Conservation (phyloP, 495 filamentous ascomycete species). For the Baudoinia panamericana region DNA sequence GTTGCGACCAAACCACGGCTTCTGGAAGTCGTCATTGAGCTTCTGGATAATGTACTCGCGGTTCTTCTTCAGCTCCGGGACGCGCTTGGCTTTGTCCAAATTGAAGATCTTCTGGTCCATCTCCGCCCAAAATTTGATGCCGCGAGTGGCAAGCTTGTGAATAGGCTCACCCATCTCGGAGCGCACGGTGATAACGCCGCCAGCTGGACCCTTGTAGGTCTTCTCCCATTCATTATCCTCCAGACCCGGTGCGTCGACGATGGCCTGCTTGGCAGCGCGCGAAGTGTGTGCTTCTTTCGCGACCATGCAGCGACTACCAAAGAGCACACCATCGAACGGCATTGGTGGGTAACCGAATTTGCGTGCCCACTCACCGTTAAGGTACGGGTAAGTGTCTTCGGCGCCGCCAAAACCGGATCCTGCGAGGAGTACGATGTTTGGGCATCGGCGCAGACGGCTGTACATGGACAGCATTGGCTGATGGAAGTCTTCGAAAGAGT, state of each 20-base stretch:
- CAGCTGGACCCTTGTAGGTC: slow-evolving; percentile 83
- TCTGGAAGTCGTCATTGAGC: slow-evolving; percentile 95
- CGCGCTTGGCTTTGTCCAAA: slow-evolving; percentile 84
- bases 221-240: slow-evolving; percentile 89
- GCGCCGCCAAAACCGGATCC: slow-evolving; percentile 87
- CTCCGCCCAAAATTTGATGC: slow-evolving; percentile 91
- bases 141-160: slow-evolving; percentile 91
- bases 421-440: slow-evolving; percentile 78
- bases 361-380: slow-evolving; percentile 76
- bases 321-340: slow-evolving; percentile 84
- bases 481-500: slow-evolving; percentile 93
- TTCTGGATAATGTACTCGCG: slow-evolving; percentile 94
- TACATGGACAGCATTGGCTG: slow-evolving; percentile 89
- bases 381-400: slow-evolving; percentile 85
- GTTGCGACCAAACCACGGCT: slow-evolving; percentile 96
- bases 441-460: slow-evolving; percentile 60
- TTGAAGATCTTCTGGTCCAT: slow-evolving; percentile 98
- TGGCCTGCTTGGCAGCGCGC: slow-evolving; percentile 85
- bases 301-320: slow-evolving; percentile 87
- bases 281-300: slow-evolving; percentile 93
- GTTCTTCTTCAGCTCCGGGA: slow-evolving; percentile 82
- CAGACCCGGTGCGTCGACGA: slow-evolving; percentile 77
- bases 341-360: slow-evolving; percentile 81
- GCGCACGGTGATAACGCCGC: slow-evolving; percentile 90
- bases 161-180: slow-evolving; percentile 99